Evolutionary conservation across 73 alveolate genomes (phyloP), one percentile per base, ranked within the genome.

Genomic region (Paramecium tetraurelia): DNA sequence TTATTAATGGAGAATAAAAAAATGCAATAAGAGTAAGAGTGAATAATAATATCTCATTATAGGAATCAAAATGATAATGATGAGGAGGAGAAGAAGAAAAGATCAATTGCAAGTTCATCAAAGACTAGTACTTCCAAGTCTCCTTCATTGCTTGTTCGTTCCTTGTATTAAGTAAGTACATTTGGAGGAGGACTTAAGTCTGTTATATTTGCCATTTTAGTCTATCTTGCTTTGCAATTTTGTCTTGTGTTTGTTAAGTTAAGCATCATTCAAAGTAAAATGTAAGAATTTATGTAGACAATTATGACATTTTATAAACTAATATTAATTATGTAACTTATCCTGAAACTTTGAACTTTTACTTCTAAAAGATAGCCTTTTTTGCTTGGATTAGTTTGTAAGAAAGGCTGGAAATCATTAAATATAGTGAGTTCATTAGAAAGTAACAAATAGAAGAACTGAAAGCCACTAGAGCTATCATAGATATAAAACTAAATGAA

Each of bases 81-180:
- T 21, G 90, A 80, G 14, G 90, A 80, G 48, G 70, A 40, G 2
- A 80, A 80, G 29, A 80, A 80, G 6, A 80, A 80, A 80, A 40
- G 90, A 20, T 80, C 90, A 44, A 46, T 80, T 12, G 90, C 90
- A 12, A 80, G 90, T 46, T 80, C 90, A 20, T 80, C 90, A 5
- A 80, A 72, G 33, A 80, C 90, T 7, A 80, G 90, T 48, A 80
- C 90, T 0, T 80, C 90, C 7, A 80, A 80, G 24, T 80, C 90
- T 5, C 90, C 90, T 12, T 80, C 48, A 7, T 63, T 80, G 9
- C 57, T 80, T 31, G 90, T 80, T 21, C 48, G 90, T 1, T 80
- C 90, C 29, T 63, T 80, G 5, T 80, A 80, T 80, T 80, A 41
- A 21, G 70, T 80, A 22, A 35, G 90, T 41, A 20, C 90, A 4